Evolutionary conservation across 2,329 filamentous ascomycete species (phyloP).

Genomic region (Taxawa tesnikishii): DNA sequence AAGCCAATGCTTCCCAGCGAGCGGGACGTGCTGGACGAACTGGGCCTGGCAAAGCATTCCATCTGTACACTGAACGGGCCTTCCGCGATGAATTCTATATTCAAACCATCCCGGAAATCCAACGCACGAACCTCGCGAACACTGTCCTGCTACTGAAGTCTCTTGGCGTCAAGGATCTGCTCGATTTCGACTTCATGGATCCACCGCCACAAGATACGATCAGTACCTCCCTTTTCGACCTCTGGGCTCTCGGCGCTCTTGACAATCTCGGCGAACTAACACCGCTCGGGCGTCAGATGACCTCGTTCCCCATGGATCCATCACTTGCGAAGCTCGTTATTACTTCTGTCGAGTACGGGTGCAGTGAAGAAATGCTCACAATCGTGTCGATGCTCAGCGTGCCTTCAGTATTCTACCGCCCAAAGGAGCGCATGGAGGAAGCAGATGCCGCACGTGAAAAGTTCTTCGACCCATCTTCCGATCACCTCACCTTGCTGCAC

Average conservation of each 20-base stretch:
- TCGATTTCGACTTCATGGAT: conserved; percentile 99
- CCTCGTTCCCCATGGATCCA: conserved; percentile 95
- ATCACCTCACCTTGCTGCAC: conserved; percentile 89
- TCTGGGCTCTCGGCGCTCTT: conserved; percentile 89
- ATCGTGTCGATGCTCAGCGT: conserved; percentile 98
- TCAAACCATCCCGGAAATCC: conserved; percentile 94
- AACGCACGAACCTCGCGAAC: conserved; percentile 89
- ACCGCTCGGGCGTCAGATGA: conserved; percentile 80
- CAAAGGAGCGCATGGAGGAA: conserved; percentile 93
- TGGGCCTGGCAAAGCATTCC: conserved; percentile 88
- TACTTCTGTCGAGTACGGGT: conserved; percentile 69
- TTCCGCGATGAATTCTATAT: conserved; percentile 95
- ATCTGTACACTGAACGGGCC: conserved; percentile 85
- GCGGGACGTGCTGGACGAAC: conserved; percentile 90
- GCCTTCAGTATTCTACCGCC: conserved; percentile 90
- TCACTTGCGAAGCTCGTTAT: conserved; percentile 91
- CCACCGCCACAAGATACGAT: conserved; percentile 96
- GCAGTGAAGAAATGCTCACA: conserved; percentile 94
- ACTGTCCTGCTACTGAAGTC: conserved; percentile 91
- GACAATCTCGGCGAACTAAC: conserved; percentile 93
- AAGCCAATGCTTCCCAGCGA: conserved; percentile 88
- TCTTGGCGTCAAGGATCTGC: conserved; percentile 79
- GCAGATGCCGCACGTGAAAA: conserved; percentile 92
- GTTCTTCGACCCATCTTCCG: conserved; percentile 96
- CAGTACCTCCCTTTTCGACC: conserved; percentile 89